Conservation (phyloP, 2,329 filamentous ascomycete species). For the Alternaria brassicae region DNA sequence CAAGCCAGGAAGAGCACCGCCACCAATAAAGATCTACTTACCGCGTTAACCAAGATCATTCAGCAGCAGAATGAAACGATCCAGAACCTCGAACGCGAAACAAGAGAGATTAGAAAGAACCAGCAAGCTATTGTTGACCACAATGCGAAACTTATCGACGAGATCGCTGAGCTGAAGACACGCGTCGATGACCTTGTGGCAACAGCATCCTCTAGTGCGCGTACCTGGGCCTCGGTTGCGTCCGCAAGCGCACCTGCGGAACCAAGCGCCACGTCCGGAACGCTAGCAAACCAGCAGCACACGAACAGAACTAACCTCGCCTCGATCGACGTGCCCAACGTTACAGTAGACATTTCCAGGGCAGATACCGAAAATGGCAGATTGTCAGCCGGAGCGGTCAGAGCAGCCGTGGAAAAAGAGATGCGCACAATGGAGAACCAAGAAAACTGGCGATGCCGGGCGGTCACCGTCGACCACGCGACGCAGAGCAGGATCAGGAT, state of each 20-base stretch:
- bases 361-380: slow-evolving; percentile 10
- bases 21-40: slow-evolving; percentile 13
- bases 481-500: slow-evolving; percentile 14
- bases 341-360: slow-evolving; percentile 8
- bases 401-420: slow-evolving; percentile 1
- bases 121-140: slow-evolving; percentile 12
- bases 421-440: slow-evolving; percentile 4
- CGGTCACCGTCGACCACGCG: slow-evolving; percentile 15
- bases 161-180: slow-evolving; percentile 12
- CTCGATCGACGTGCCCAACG: slow-evolving; percentile 3
- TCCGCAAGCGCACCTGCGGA: slow-evolving; percentile 1
- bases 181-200: slow-evolving; percentile 11
- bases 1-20: slow-evolving; percentile 6
- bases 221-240: slow-evolving; percentile 10
- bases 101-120: background rate
- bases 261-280: slow-evolving; percentile 6
- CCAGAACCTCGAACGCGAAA: slow-evolving; percentile 8
- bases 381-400: slow-evolving; percentile 7
- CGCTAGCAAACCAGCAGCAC: slow-evolving; percentile 8
- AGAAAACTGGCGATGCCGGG: slow-evolving; percentile 15
- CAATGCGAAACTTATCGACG: slow-evolving; percentile 13
- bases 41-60: slow-evolving; percentile 11
- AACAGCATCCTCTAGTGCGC: slow-evolving; percentile 5
- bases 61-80: slow-evolving; percentile 11
- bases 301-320: background rate